A percentile compares a stretch with the other conserved stretches of the same genome.
Evolutionary conservation across 257 asterid species (phyloP).

Genomic region (Lavandula angustifolia): DNA sequence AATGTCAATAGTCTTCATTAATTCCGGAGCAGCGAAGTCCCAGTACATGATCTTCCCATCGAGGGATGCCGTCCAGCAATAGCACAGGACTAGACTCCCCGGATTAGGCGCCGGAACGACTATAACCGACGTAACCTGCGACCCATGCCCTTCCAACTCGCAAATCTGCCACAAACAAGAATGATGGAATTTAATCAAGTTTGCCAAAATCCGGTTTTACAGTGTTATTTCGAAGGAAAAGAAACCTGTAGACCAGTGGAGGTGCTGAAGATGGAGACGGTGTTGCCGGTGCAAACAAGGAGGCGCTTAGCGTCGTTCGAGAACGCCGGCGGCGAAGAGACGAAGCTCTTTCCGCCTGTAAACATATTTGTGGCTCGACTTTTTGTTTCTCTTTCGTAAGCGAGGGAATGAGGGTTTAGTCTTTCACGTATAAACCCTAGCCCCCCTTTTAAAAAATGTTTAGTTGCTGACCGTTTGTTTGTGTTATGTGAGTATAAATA

Average conservation of each 20-base stretch:
- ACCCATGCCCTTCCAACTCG: conserved; percentile 85
- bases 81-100: conserved; percentile 50
- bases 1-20: conserved; percentile 60
- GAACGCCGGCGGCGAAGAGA: conserved; percentile 84
- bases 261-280: conserved; percentile 86
- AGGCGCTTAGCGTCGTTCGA: conserved; percentile 79
- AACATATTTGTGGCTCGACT: conserved; percentile 38
- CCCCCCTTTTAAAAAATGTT: background rate
- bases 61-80: conserved; percentile 90
- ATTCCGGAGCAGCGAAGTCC: conserved; percentile 77
- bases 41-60: conserved; percentile 89
- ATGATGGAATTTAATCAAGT: background rate
- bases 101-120: conserved; percentile 67
- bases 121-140: conserved; percentile 75
- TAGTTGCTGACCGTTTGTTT: too few species aligned
- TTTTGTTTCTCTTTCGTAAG: conserved; percentile 4
- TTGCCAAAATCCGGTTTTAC: background rate
- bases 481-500: too few species aligned
- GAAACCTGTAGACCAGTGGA: conserved; percentile 83
- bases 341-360: conserved; percentile 78
- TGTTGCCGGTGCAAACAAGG: conserved; percentile 83
- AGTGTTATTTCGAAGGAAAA: background rate
- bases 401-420: conserved; percentile 33
- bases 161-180: conserved; percentile 46
- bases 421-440: conserved; percentile 36